phyloP scores from a whole-genome alignment of 148 eudicot species.

The Pouteria glomerata region DNA sequence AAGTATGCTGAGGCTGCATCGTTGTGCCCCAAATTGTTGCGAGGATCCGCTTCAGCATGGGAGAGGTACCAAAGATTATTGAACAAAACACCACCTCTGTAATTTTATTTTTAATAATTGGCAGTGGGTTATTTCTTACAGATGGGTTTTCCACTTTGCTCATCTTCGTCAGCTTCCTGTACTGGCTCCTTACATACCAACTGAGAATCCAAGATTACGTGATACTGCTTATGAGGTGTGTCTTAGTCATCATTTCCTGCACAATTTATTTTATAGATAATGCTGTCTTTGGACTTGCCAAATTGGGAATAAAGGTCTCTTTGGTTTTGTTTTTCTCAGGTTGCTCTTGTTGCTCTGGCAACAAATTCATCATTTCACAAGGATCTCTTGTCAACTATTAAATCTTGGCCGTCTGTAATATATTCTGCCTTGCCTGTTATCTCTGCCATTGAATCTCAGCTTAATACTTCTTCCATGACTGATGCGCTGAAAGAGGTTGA shows the following conservation, averaged over 20 bases:
- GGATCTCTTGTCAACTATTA: conserved; percentile 80
- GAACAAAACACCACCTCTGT: background rate
- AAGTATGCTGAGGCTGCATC: conserved; percentile 93
- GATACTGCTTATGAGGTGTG: conserved; percentile 95
- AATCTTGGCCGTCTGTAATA: conserved; percentile 79
- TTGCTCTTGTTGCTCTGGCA: conserved; percentile 85
- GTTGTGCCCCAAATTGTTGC: conserved; percentile 88
- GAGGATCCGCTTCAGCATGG: conserved; percentile 94
- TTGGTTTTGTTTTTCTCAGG: conserved; percentile 40
- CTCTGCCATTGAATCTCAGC: conserved; percentile 86
- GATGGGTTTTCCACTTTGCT: conserved; percentile 95
- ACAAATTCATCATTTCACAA: conserved; percentile 76
- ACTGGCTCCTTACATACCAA: conserved; percentile 79
- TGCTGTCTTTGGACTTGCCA: conserved; percentile 11
- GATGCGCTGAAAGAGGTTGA: conserved; percentile 83
- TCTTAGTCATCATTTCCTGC: conserved; percentile 14
- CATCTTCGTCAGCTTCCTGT: conserved; percentile 95
- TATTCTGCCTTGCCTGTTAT: conserved; percentile 74
- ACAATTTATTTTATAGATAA: conserved; percentile 9
- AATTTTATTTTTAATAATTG: conserved; percentile 17
- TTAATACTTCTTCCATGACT: conserved; percentile 71
- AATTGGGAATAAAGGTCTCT: background rate
- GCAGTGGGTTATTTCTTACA: conserved; percentile 29
- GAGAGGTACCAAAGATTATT: conserved; percentile 52
- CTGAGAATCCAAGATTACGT: conserved; percentile 79